Evolutionary conservation across 352 stramenopile species (phyloP).

Genomic region (Pythium monospermum): DNA sequence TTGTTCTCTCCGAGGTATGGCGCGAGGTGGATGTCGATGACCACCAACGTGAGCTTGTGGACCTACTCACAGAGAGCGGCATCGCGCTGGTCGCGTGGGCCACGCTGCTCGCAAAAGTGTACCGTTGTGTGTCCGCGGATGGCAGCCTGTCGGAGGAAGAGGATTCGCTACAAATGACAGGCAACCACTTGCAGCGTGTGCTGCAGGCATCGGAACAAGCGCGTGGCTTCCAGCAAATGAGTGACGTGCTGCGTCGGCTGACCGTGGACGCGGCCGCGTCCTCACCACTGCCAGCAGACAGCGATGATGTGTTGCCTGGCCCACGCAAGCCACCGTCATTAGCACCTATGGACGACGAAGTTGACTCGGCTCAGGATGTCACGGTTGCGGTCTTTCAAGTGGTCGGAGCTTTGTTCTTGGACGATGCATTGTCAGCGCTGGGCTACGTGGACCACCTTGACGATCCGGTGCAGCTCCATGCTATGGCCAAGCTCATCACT

Average conservation of each 20-base stretch:
- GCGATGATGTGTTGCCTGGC: no score
- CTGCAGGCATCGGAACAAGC: slow-evolving; percentile 34
- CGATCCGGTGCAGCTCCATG: slow-evolving; percentile 38
- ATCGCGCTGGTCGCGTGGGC: slow-evolving; percentile 54
- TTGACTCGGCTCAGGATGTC: slow-evolving; percentile 2
- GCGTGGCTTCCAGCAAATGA: slow-evolving; percentile 53
- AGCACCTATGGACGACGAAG: not conserved
- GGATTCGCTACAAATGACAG: no score
- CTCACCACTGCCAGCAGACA: slow-evolving; percentile 3
- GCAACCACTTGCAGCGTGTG: slow-evolving; percentile 41
- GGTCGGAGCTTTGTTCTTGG: slow-evolving; percentile 50
- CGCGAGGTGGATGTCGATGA: slow-evolving; percentile 15
- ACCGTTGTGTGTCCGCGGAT: slow-evolving; percentile 12
- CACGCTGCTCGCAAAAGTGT: slow-evolving; percentile 37
- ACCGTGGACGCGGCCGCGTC: slow-evolving; percentile 27
- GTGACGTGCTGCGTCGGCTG: slow-evolving; percentile 38
- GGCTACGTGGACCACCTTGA: slow-evolving; percentile 51
- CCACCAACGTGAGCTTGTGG: slow-evolving; percentile 14
- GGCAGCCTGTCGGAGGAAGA: not conserved
- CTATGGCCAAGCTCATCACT: slow-evolving; percentile 60
- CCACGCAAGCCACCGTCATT: not conserved
- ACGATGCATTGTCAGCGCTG: slow-evolving; percentile 45
- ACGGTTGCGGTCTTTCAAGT: slow-evolving; percentile 39
- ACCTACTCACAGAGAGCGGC: slow-evolving; percentile 28
- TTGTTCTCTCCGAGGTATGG: slow-evolving; percentile 15